A percentile compares a stretch with the other conserved stretches of the same genome.
These are phyloP conservation scores for Alloascoidea africana DNA, from an alignment of 805 yeast genomes.

Conservation along the genomic window DNA sequence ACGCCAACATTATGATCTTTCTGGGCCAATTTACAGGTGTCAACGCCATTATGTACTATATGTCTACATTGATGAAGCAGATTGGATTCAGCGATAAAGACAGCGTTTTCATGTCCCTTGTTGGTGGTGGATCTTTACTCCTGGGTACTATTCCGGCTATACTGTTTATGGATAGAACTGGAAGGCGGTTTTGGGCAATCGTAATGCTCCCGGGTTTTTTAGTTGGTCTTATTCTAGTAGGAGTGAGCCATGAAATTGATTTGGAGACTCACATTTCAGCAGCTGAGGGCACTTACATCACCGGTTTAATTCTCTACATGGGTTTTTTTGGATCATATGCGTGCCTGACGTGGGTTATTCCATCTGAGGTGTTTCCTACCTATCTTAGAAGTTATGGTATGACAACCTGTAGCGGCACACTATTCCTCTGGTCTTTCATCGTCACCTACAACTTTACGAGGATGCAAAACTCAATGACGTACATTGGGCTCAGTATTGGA, in stretches of 20 bases:
- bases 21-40: constrained; percentile 57
- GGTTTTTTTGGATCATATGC: constrained; percentile 54
- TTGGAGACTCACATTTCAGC: constrained; percentile 23
- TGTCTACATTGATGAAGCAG: constrained; percentile 38
- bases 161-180: constrained; percentile 38
- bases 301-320: constrained; percentile 51
- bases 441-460: constrained; percentile 47
- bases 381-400: constrained; percentile 49
- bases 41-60: constrained; percentile 50
- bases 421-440: constrained; percentile 48
- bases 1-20: constrained; percentile 40
- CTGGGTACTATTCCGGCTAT: constrained; percentile 56
- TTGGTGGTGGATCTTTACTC: constrained; percentile 49
- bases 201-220: constrained; percentile 37
- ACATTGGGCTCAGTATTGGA: constrained; percentile 47
- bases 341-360: constrained; percentile 53
- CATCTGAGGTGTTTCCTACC: constrained; percentile 47
- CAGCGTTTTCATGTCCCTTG: constrained; percentile 51
- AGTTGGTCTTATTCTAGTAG: constrained; percentile 44
- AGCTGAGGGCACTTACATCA: constrained; percentile 43
- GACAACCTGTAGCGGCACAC: constrained; percentile 39
- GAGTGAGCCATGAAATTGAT: constrained; percentile 35
- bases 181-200: constrained; percentile 49
- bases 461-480: constrained; percentile 42
- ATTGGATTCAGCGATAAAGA: constrained; percentile 38